phyloP scores from a whole-genome alignment of 1,284 basidiomycete species.

The Malassezia caprae region DNA sequence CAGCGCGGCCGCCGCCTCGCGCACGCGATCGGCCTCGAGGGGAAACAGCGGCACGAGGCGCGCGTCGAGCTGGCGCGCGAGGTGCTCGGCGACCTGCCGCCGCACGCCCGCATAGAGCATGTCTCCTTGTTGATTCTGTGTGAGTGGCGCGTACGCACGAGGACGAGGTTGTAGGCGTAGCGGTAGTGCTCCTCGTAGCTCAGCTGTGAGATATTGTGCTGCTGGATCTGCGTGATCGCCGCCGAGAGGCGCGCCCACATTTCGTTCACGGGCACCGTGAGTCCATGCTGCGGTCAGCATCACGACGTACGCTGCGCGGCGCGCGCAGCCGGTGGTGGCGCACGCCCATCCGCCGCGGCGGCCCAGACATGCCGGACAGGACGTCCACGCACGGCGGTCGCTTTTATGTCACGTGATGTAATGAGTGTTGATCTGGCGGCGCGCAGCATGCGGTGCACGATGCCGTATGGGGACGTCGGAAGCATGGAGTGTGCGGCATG shows the following conservation, averaged over 20 bases:
- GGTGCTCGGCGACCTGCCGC: conserved; percentile 67
- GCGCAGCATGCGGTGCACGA: neutral
- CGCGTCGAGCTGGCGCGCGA: conserved; percentile 66
- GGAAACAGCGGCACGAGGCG: conserved; percentile 76
- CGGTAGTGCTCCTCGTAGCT: conserved; percentile 90
- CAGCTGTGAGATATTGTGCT: conserved; percentile 80
- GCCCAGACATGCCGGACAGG: conserved; percentile 3
- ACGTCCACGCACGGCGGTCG: neutral
- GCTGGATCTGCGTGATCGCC: conserved; percentile 90
- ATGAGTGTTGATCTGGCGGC: conserved; percentile 1
- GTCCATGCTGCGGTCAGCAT: conserved; percentile 25
- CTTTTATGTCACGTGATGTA: conserved; percentile 1
- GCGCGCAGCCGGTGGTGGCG: conserved; percentile 17
- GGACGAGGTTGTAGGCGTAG: conserved; percentile 41
- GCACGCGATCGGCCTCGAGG: conserved; percentile 50
- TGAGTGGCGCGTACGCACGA: conserved; percentile 18
- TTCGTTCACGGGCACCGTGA: conserved; percentile 33
- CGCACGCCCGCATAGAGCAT: conserved; percentile 80
- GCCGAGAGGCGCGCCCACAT: conserved; percentile 62
- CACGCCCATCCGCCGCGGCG: conserved; percentile 14
- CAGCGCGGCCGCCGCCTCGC: conserved; percentile 19
- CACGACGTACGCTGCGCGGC: conserved; percentile 11
- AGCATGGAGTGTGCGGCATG: conserved; percentile 12
- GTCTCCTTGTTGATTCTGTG: conserved; percentile 61
- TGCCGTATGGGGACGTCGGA: neutral